Evolutionary conservation across 2,329 filamentous ascomycete genomes (phyloP).

Genomic region (Cladophialophora bantiana): DNA sequence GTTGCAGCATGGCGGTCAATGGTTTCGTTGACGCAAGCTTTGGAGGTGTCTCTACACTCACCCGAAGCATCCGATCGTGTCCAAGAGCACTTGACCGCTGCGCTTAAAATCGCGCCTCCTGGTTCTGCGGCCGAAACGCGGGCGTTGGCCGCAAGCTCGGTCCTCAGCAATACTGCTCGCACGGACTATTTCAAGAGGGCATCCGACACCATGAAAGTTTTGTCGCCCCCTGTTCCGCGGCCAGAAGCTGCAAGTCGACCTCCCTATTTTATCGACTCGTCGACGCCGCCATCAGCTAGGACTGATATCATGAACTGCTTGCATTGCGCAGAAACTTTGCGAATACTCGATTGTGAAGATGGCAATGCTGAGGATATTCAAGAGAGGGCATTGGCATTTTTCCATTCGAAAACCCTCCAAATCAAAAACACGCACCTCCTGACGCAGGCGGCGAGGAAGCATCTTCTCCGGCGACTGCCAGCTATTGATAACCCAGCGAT

Average conservation of each 20-base stretch:
- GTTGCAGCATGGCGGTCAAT: conserved; percentile 92
- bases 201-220: conserved; percentile 59
- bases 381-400: conserved; percentile 44
- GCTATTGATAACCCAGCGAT: conserved; percentile 20
- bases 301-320: conserved; percentile 65
- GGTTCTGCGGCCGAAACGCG: conserved; percentile 73
- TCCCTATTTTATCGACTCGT: conserved; percentile 60
- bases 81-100: conserved; percentile 67
- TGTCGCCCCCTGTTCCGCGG: conserved; percentile 50
- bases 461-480: conserved; percentile 36
- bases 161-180: conserved; percentile 61
- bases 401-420: conserved; percentile 45
- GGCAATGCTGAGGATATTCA: conserved; percentile 36
- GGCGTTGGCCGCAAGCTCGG: conserved; percentile 64
- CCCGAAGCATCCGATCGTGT: conserved; percentile 54
- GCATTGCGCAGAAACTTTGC: conserved; percentile 65
- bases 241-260: conserved; percentile 32
- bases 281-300: conserved; percentile 57
- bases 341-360: conserved; percentile 53
- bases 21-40: conserved; percentile 71
- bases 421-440: conserved; percentile 39
- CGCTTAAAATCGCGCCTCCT: conserved; percentile 76
- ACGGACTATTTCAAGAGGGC: conserved; percentile 45
- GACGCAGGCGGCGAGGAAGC: conserved; percentile 34
- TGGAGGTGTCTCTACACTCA: conserved; percentile 67